Evolutionary conservation across 306 rosid genomes (phyloP), one percentile per base, ranked within the genome.

Genomic region (Vigna reflexopilosa): DNA sequence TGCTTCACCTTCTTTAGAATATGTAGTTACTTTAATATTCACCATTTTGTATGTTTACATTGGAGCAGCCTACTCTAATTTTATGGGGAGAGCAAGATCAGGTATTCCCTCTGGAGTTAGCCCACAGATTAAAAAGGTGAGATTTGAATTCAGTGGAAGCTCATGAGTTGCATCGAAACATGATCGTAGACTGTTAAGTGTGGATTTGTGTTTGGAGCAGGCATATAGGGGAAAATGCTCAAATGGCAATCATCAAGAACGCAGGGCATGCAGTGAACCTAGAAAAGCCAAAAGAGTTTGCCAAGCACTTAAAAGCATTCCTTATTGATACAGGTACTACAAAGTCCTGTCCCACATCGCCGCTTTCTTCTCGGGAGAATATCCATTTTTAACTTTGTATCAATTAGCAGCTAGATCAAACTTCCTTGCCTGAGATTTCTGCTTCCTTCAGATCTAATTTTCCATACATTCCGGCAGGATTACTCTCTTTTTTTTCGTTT

Each of bases 11-110:
- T 64, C 58, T 78, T 32, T 32, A 28, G 22, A 56, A 66, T 32
- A 7, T 20, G 9, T 28, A 2, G 9, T 51, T 38, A 14, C 38
- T 24, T 78, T 34, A 73, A 22, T 38, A 20, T 78, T 78, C 5
- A 65, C 50, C 74, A 45, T 4, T 32, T 64, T 64, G 58, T 75
- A 26, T 76, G 5, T 79, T 63, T 61, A 55, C 12, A 36, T 48
- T 79, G 70, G 40, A 77, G 73, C 90, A 88, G 89, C 71, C 83
- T 0, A 86, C 92, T 62, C 71, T 88, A 72, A 68, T 88, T 64
- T 2, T 90, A 45, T 90, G 95, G 95, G 95, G 95, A 70, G 92
- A 90, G 40, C 77, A 81, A 78, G 95, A 86, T 83, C 89, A 88
- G 73, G 52, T 90, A 77, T 90, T 90, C 72, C 95, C 90, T 64